phyloP scores from a whole-genome alignment of 257 asterid genomes.

The Nicotiana tabacum region DNA sequence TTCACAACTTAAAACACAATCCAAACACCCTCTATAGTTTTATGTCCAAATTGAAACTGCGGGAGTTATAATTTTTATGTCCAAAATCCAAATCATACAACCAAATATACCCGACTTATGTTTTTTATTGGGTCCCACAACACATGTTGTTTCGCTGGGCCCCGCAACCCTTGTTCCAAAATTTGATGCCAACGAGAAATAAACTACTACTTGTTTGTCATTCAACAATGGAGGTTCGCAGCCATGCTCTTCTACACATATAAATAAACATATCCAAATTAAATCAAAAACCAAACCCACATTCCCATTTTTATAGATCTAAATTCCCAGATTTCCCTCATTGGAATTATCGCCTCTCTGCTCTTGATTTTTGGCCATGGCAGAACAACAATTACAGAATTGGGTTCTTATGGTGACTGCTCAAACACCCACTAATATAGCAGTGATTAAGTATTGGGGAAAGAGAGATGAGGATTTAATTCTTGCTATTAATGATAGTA shows the following conservation, averaged over 20 bases:
- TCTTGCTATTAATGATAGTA: constrained; percentile 90
- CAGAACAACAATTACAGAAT: constrained; percentile 33
- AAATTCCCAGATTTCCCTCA: not conserved
- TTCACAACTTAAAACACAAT: too few relatives aligned
- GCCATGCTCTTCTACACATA: not conserved
- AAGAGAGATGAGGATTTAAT: constrained; percentile 74
- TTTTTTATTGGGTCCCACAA: not conserved
- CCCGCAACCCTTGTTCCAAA: not conserved
- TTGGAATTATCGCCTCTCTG: not conserved
- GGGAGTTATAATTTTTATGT: too few relatives aligned
- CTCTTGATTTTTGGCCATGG: constrained; percentile 9
- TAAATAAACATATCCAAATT: not conserved
- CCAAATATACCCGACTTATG: too few relatives aligned
- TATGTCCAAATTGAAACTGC: too few relatives aligned
- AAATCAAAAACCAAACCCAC: not conserved
- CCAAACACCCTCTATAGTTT: too few relatives aligned
- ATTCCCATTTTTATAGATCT: not conserved
- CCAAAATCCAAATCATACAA: too few relatives aligned
- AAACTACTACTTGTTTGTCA: not conserved
- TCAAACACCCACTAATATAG: constrained; percentile 93
- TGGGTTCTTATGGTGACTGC: constrained; percentile 84
- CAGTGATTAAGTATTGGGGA: constrained; percentile 98
- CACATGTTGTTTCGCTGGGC: not conserved
- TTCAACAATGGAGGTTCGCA: constrained; percentile 14
- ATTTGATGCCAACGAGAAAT: not conserved